Evolutionary conservation across 495 filamentous ascomycete species (phyloP).

Genomic region (Penicillium goetzii): DNA sequence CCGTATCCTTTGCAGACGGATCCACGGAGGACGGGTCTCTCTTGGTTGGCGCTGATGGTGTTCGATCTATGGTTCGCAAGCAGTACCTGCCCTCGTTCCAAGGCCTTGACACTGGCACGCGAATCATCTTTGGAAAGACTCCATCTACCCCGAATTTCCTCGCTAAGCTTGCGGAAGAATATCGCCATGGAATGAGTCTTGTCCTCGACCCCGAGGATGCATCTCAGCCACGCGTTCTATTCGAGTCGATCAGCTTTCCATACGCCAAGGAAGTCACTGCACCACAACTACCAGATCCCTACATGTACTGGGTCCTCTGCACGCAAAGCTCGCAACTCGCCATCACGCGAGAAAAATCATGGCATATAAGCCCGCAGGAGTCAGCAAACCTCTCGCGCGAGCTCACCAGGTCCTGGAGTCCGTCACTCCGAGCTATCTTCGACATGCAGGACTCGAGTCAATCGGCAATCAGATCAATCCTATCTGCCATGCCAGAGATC

Average conservation of each 20-base stretch:
- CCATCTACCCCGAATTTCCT: slow-evolving; percentile 21
- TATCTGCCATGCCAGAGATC: slow-evolving; percentile 46
- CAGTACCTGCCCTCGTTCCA: slow-evolving; percentile 47
- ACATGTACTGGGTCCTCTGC: slow-evolving; percentile 47
- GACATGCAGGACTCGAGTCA: slow-evolving; percentile 38
- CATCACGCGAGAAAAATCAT: slow-evolving; percentile 28
- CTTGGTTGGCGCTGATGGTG: slow-evolving; percentile 53
- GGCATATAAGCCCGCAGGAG: slow-evolving; percentile 23
- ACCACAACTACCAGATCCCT: slow-evolving; percentile 33
- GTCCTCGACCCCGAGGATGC: slow-evolving; percentile 23
- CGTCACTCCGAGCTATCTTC: slow-evolving; percentile 39
- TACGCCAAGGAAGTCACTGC: slow-evolving; percentile 18
- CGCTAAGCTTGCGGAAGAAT: slow-evolving; percentile 4
- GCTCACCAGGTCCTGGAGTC: slow-evolving; percentile 35
- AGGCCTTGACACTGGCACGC: slow-evolving; percentile 46
- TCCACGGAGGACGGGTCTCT: slow-evolving; percentile 38
- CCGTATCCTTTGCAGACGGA: slow-evolving; percentile 45
- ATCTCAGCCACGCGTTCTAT: slow-evolving; percentile 37
- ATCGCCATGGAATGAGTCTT: slow-evolving; percentile 21
- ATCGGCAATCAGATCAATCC: slow-evolving; percentile 37
- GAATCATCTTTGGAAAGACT: slow-evolving; percentile 43
- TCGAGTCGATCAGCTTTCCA: slow-evolving; percentile 41
- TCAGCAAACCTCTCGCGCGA: slow-evolving; percentile 27
- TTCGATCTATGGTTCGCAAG: slow-evolving; percentile 42
- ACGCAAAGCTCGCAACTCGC: slow-evolving; percentile 26